Evolutionary conservation across 768 basidiomycete genomes (phyloP).

Genomic region (Amyloporia xantha): DNA sequence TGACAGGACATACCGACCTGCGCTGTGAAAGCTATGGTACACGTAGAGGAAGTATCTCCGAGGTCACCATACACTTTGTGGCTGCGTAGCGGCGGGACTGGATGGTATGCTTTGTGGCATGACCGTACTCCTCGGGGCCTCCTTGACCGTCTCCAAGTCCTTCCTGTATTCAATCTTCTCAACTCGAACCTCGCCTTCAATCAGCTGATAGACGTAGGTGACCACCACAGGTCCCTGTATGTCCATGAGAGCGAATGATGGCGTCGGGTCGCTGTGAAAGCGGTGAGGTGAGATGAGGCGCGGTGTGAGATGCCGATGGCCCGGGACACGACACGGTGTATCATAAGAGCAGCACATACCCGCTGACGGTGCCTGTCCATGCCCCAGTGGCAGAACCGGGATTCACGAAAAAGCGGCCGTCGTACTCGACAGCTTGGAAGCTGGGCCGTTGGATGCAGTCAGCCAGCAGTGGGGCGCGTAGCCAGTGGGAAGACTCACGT

Average conservation of each 20-base stretch:
- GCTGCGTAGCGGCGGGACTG: constrained; percentile 25
- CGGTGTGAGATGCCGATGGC: background rate
- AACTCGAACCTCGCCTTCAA: constrained; percentile 89
- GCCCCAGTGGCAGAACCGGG: constrained; percentile 95
- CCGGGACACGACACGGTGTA: background rate
- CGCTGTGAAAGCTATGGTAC: no score
- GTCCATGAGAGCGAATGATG: constrained; percentile 96
- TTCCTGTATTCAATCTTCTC: constrained; percentile 86
- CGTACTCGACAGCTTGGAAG: constrained; percentile 91
- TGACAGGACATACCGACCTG: no score
- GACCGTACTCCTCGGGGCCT: constrained; percentile 35
- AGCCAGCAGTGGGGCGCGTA: background rate
- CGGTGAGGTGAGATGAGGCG: background rate
- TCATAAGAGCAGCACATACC: constrained; percentile 34
- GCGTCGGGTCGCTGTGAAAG: constrained; percentile 65
- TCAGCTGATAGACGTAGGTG: constrained; percentile 94
- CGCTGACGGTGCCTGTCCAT: constrained; percentile 73
- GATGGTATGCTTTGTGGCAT: constrained; percentile 50
- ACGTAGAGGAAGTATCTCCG: background rate
- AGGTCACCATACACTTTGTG: constrained; percentile 26
- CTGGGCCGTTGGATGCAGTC: constrained; percentile 30
- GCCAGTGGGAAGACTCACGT: constrained; percentile 44
- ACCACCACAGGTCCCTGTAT: constrained; percentile 96
- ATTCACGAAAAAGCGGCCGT: constrained; percentile 90
- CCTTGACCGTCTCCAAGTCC: constrained; percentile 39